phyloP scores from a whole-genome alignment of 176 grass and related monocot genomes.

The Musa acuminata region DNA sequence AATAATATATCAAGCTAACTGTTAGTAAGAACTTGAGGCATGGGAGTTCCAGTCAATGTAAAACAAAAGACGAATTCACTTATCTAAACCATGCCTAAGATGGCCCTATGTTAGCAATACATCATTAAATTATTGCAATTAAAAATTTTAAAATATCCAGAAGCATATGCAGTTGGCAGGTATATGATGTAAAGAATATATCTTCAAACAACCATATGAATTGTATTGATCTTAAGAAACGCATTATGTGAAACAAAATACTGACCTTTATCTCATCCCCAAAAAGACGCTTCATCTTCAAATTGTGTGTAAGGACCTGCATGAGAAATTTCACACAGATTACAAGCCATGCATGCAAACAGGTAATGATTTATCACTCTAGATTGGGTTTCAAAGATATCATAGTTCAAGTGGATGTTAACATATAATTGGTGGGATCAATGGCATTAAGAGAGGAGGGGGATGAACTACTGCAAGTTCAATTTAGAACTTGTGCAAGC shows the following conservation, averaged over 20 bases:
- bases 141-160: neutral
- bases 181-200: conserved; percentile 12
- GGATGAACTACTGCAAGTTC: too few relatives aligned
- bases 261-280: conserved; percentile 82
- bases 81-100: neutral
- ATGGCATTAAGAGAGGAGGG: too few relatives aligned
- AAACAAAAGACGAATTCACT: neutral
- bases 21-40: conserved; percentile 17
- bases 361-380: neutral
- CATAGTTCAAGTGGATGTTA: too few relatives aligned
- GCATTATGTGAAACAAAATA: neutral
- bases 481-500: too few relatives aligned
- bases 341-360: neutral
- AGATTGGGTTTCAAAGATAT: neutral
- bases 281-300: conserved; percentile 80
- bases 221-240: neutral
- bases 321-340: conserved; percentile 11
- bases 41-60: neutral
- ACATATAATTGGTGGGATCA: too few relatives aligned
- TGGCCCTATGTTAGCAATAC: too few relatives aligned
- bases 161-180: neutral
- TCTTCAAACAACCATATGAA: neutral
- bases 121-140: neutral
- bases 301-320: conserved; percentile 73
- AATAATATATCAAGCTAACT: conserved; percentile 27